Base-by-base conservation (phyloP, 306 rosid species). In the Phaseolus lunatus region DNA sequence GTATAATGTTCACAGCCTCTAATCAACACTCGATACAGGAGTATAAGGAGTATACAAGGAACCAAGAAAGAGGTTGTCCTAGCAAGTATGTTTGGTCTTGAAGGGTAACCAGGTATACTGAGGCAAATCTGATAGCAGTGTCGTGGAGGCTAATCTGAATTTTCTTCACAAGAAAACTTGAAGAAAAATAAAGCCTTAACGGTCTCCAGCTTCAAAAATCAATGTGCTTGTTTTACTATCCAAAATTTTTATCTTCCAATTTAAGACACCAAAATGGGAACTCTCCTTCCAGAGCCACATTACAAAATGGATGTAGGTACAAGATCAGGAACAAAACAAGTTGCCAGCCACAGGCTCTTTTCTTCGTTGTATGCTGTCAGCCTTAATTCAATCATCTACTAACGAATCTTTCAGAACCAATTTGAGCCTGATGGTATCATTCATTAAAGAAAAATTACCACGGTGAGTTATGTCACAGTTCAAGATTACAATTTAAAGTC, bases 371-470 rank as follows among this genome's bases (percentile, higher is more conserved):
- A 69, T 31, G 47, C 33, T 26, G 72, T 39, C 83, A 56, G 65
- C 79, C 81, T 47, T 22, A 64, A 49, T 73, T 81, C 68, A 66
- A 41, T 83, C 83, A 85, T 75, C 89, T 75, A 11, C 85, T 19
- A 33, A 62, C 23, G 68, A 64, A 53, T 77, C 87, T 76, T 63
- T 58, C 81, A 22, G 83, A 81, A 13, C 83, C 57, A 20, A 73
- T 82, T 65, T 78, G 82, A 80, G 71, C 78, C 87, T 88, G 93
- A 62, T 52, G 84, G 87, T 86, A 86, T 45, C 71, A 85, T 77
- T 19, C 53, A 81, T 70, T n/a, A 75, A 19, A 76, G 62, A 76
- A 75, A 66, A 20, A 57, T 6, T 70, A 12, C 65, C 49, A 67
- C 23, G 26, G 68, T 57, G 41, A 81, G 54, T 19, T 37, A 76